Evolutionary conservation across 1,284 basidiomycete genomes (phyloP).

Genomic region (Cryptococcus sp.): DNA sequence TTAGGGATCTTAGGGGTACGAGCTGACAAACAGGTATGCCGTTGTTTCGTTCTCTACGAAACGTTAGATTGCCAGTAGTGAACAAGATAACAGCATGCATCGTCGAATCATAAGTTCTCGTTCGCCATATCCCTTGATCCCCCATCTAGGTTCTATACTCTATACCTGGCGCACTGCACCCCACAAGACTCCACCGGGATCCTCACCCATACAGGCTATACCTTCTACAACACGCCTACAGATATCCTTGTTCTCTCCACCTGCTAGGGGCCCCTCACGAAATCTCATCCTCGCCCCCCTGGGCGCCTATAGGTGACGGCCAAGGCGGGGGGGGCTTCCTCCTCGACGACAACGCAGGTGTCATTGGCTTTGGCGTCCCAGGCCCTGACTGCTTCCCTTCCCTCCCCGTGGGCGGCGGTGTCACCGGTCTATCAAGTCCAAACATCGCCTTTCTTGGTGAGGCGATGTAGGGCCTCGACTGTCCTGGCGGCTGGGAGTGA

Average conservation of each 20-base stretch:
- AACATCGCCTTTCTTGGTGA: background rate
- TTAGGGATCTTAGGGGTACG: background rate
- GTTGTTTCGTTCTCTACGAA: constrained; percentile 37
- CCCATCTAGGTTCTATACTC: background rate
- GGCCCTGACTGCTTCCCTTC: background rate
- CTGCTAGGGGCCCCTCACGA: background rate
- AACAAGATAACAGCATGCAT: background rate
- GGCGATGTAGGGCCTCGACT: background rate
- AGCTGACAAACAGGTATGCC: constrained; percentile 28
- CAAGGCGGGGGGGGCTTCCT: constrained; percentile 15
- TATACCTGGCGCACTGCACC: too few relatives aligned
- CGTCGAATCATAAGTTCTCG: background rate
- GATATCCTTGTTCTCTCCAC: too few relatives aligned
- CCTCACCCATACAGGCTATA: too few relatives aligned
- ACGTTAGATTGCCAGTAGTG: background rate
- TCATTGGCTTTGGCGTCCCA: background rate
- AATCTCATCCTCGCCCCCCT: background rate
- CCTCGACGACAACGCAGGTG: constrained; percentile 4
- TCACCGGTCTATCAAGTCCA: background rate
- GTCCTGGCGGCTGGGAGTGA: background rate
- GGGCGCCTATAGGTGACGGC: constrained; percentile 11
- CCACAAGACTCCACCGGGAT: too few relatives aligned
- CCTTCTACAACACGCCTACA: too few relatives aligned
- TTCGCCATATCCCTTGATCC: background rate
- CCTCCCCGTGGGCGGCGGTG: background rate